phyloP scores from a whole-genome alignment of 2,329 filamentous ascomycete species.

The Rutstroemia sydowiana region DNA sequence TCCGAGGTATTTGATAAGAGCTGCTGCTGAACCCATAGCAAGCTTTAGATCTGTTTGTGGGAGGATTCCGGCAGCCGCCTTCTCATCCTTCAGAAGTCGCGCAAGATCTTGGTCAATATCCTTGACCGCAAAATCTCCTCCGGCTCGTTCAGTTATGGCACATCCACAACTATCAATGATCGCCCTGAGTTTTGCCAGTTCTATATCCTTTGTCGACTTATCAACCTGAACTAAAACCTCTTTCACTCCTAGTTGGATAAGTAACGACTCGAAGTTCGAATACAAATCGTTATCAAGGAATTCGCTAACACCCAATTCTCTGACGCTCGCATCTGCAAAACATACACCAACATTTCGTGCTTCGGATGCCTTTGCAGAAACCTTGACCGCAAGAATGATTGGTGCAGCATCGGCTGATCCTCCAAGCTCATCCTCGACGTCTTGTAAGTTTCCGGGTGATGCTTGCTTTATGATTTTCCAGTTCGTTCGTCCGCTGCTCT shows the following conservation, averaged over 20 bases:
- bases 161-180: conserved; percentile 92
- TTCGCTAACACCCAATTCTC: conserved; percentile 92
- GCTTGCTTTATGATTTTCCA: conserved; percentile 92
- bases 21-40: conserved; percentile 90
- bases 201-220: conserved; percentile 73
- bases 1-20: conserved; percentile 88
- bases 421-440: conserved; percentile 92
- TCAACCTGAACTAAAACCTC: conserved; percentile 86
- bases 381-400: conserved; percentile 91
- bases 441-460: conserved; percentile 91
- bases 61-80: conserved; percentile 63
- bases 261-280: conserved; percentile 92
- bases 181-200: conserved; percentile 76
- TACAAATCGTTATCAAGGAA: conserved; percentile 99
- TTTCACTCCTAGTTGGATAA: conserved; percentile 93
- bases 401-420: conserved; percentile 84
- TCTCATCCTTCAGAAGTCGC: conserved; percentile 79
- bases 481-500: conserved; percentile 70
- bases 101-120: conserved; percentile 96
- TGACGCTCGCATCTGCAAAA: conserved; percentile 93
- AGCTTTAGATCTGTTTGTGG: conserved; percentile 90
- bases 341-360: conserved; percentile 86
- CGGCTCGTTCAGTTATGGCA: conserved; percentile 73
- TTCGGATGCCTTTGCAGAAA: conserved; percentile 75
- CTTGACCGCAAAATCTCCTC: conserved; percentile 72